Evolutionary conservation across 176 grass and related monocot species (phyloP), one percentile per base, ranked within the genome.

Genomic region (Eremochloa ophiuroides): DNA sequence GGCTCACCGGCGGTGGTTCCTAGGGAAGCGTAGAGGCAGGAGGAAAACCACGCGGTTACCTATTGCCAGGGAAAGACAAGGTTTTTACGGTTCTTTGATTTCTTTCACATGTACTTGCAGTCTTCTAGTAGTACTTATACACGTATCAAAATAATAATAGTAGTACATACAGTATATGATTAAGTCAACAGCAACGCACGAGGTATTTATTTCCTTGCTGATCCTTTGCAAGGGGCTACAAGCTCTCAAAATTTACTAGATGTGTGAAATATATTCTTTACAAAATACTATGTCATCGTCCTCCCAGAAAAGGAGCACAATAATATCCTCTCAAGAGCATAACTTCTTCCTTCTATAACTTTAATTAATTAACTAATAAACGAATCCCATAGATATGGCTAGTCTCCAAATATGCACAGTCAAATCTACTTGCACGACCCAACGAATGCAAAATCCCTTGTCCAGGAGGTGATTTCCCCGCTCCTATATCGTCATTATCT

Each of bases 401-500:
- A 65, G 8, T 11, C 31, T 34, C 17, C 33, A 4, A 66, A 66
- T 66, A 39, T 68, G 65, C 33, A 68, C 35, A 68, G 20, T 18
- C 34, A 39, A 68, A 39, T 68, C 16, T 39, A 67, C 20, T 39
- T 67, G 34, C 33, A 53, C 18, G 34, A 66, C 8, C 7, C 18
- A 39, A 39, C 18, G 34, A 23, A 68, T 68, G 34, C 5, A 68
- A 68, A 68, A 39, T 68, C 18, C 34, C 18, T 6, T 5, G 8
- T n/a, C 6, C 20, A 39, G 65, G 20, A 39, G 9, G 37, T 39
- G 34, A 67, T 23, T n/a, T 66, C 34, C 65, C 16, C n/a, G 20
- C 18, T 23, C 34, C 20, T 37, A 38, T 37, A 38, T 38, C 64
- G 64, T 67, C 62, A 75, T 85, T 85, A 94, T 76, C 91, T 93